Percentiles rank a stretch among this genome's conserved stretches.
phyloP scores from a whole-genome alignment of 2,329 filamentous ascomycete species.

The Aciculosporium take region DNA sequence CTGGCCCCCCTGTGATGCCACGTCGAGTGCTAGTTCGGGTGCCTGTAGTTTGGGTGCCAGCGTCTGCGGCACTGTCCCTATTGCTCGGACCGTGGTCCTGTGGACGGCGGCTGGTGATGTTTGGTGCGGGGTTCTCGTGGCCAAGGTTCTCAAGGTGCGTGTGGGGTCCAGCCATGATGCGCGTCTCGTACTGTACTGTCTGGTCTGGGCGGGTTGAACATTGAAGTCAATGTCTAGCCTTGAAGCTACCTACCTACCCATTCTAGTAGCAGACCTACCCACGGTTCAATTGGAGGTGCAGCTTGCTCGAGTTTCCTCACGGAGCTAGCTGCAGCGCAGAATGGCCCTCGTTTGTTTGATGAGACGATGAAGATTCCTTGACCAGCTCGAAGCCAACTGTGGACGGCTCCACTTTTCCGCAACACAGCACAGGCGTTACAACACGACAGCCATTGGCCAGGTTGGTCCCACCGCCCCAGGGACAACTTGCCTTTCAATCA shows the following conservation, averaged over 20 bases:
- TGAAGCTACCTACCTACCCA: too few species aligned
- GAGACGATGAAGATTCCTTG: background rate
- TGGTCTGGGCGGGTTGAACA: too few species aligned
- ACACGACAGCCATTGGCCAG: constrained; percentile 1
- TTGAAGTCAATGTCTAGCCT: too few species aligned
- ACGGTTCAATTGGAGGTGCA: too few species aligned
- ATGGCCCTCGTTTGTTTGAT: background rate
- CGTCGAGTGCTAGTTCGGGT: background rate
- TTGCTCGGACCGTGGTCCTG: background rate
- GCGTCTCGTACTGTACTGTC: background rate
- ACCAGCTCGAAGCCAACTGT: constrained; percentile 6
- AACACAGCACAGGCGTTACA: background rate
- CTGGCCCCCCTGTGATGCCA: constrained; percentile 15
- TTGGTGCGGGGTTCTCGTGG: constrained; percentile 5
- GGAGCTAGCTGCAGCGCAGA: background rate
- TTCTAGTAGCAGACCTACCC: too few species aligned
- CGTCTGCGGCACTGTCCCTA: background rate
- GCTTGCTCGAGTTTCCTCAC: too few species aligned
- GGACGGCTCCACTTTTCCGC: constrained; percentile 3
- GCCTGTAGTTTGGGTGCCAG: background rate
- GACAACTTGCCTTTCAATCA: constrained; percentile 6
- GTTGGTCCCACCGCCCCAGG: constrained; percentile 1
- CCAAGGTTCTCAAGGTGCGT: constrained; percentile 1
- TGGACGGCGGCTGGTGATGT: background rate
- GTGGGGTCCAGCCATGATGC: constrained; percentile 7